phyloP scores from a whole-genome alignment of 768 basidiomycete genomes.

The Chalciporus sphaerocephalus region DNA sequence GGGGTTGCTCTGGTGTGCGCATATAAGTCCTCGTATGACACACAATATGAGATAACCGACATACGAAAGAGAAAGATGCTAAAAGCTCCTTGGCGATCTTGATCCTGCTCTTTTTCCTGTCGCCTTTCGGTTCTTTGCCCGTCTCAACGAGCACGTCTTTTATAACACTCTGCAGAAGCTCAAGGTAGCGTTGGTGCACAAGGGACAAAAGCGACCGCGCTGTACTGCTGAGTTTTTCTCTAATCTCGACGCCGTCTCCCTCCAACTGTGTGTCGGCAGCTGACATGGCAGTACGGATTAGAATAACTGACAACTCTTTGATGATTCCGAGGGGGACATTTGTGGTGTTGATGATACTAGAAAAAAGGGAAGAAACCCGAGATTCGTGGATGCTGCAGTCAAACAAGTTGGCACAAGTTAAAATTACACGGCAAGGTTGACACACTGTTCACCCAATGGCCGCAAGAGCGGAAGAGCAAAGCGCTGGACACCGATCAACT shows the following conservation, averaged over 20 bases:
- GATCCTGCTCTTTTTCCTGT: slow-evolving; percentile 29
- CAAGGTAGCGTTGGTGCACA: slow-evolving; percentile 64
- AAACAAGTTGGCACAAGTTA: neutral
- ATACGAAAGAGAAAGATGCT: slow-evolving; percentile 55
- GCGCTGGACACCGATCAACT: slow-evolving; percentile 52
- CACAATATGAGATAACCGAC: slow-evolving; percentile 3
- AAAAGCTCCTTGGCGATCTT: slow-evolving; percentile 51
- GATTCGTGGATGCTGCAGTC: slow-evolving; percentile 31
- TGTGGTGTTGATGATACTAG: slow-evolving; percentile 28
- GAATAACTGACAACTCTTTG: slow-evolving; percentile 19
- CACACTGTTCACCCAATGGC: slow-evolving; percentile 39
- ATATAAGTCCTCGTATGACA: neutral
- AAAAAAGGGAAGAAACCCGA: slow-evolving; percentile 25
- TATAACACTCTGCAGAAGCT: slow-evolving; percentile 41
- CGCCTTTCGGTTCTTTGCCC: slow-evolving; percentile 22
- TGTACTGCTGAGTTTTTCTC: slow-evolving; percentile 3
- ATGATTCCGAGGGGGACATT: slow-evolving; percentile 20
- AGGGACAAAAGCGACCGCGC: slow-evolving; percentile 44
- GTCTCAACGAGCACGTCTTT: slow-evolving; percentile 34
- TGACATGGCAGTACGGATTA: slow-evolving; percentile 19
- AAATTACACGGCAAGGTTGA: slow-evolving; percentile 8
- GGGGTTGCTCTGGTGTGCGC: slow-evolving; percentile 19
- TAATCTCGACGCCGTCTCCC: slow-evolving; percentile 1
- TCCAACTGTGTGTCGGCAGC: slow-evolving; percentile 1
- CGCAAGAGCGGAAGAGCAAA: slow-evolving; percentile 52